Base-by-base conservation (phyloP, 805 yeast genomes). In the Candida xyloterini region DNA sequence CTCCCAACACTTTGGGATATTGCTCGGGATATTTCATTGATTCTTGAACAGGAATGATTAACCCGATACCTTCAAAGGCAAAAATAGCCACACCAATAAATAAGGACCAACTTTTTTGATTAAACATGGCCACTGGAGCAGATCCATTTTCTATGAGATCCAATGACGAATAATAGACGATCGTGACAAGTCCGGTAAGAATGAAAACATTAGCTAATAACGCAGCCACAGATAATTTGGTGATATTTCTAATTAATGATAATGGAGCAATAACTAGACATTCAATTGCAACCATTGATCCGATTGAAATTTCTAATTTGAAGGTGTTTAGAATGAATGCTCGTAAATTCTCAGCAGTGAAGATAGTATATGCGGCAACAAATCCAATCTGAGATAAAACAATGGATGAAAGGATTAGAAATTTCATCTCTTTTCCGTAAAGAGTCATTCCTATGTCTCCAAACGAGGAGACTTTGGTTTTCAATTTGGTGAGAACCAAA, bases 41-140 rank as follows among this genome's bases (percentile, higher is more conserved):
- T 50, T 84, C 86, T 53, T 84, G 88, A 38, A 85, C 81, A 0
- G 95, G 95, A 16, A 85, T 81, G 35, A 85, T 81, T 33, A 85
- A 66, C 0, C 95, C 93, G 42, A 85, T 84, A 1, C 95, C 95
- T 63, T 85, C 95, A 56, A 84, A 85, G n/a, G 93, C 88, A 66
- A 85, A 85, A 22, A 85, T 84, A 2, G 91, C 90, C 6, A 85
- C 86, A 7, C 95, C 95, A 35, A 84, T 79, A 54, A 84, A 84
- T 33, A 85, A 62, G 0, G 91, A 77, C 71, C 86, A 84, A 35
- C 71, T 71, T 4, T 71, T 66, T 22, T 65, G 45, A 57, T 84
- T 84, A 62, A 84, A 73, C 24, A 62, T 59, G 15, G 68, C 66
- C 23, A 84, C 68, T 2, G 75, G 79, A 1, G 79, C 79, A 0